Base-by-base conservation (phyloP, 2,329 filamentous ascomycete genomes). In the Calonectria leucothoes region DNA sequence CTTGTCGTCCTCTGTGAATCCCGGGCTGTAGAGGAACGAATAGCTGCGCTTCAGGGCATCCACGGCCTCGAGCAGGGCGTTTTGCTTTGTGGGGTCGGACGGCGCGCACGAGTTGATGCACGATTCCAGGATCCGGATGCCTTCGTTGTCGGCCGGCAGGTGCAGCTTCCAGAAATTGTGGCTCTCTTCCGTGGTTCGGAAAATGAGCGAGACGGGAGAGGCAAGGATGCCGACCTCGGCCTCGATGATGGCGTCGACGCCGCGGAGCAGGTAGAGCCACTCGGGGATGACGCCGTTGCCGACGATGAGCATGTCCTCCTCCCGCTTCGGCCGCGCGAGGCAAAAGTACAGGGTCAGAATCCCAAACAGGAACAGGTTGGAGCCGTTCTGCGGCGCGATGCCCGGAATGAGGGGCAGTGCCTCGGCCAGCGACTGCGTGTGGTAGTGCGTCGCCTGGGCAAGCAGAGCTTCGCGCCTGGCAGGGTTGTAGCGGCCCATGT, bases 241-340 rank as follows among this genome's bases (percentile, higher is more conserved):
- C 37, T 76, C 67, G 64, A 79, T 51, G 6, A 77, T 35, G 31
- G 74, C 63, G 20, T 61, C 69, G 52, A 76, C 73, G 17, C 72
- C 74, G 5, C 74, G 55, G 12, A 76, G 45, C 10, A 77, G 69
- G 51, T 70, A 73, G 7, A 77, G 72, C 75, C 75, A 77, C 15
- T 74, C 63, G 11, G 75, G 75, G n/a, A 76, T 71, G 31, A 45
- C 68, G 12, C 67, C 63, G 63, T 70, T 69, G 39, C 70, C 75
- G 15, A 76, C 71, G 25, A 76, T 48, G 3, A 75, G 72, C 49
- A 76, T 74, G 55, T 76, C 74, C 4, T 77, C 75, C 15, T 74
- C 70, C 27, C 52, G 67, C 45, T 69, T 71, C 4, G 72, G 72
- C 23, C 74, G 72, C 14, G 72, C 72, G 14, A 77, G 52, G 45